Conservation (phyloP, 2,329 filamentous ascomycete genomes). For the Amauroascus verrucosus region DNA sequence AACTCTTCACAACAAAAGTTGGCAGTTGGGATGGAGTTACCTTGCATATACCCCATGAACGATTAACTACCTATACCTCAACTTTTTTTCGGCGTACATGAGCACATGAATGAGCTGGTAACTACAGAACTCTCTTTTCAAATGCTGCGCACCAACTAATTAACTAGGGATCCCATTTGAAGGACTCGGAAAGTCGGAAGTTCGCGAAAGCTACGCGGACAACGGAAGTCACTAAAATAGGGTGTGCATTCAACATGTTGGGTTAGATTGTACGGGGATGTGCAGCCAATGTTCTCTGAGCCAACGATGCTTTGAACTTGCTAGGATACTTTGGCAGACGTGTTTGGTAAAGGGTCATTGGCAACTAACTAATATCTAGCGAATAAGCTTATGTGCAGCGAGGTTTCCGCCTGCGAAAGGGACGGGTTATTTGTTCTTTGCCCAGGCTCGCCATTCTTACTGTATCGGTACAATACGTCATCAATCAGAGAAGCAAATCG, state of each 20-base stretch:
- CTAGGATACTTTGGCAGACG: not conserved
- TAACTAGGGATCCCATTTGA: not conserved
- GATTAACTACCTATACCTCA: not conserved
- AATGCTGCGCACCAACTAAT: not conserved
- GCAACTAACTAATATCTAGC: too few species aligned
- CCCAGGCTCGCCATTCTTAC: too few species aligned
- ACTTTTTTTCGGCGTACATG: not conserved
- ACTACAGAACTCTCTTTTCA: not conserved
- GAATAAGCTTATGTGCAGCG: too few species aligned
- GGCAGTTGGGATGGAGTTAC: not conserved
- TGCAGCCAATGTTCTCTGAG: not conserved
- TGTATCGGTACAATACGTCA: too few species aligned
- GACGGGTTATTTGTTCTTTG: too few species aligned
- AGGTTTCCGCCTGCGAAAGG: too few species aligned
- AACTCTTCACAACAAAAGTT: not conserved
- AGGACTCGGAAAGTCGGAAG: not conserved
- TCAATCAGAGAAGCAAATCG: too few species aligned
- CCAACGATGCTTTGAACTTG: not conserved
- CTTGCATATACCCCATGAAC: too few species aligned
- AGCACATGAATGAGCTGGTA: not conserved
- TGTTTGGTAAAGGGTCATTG: not conserved
- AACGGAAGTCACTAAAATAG: not conserved
- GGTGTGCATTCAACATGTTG: not conserved
- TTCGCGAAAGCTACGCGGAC: not conserved
- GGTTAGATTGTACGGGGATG: not conserved